phyloP scores from a whole-genome alignment of 495 filamentous ascomycete species.

The Penicillium manginii region DNA sequence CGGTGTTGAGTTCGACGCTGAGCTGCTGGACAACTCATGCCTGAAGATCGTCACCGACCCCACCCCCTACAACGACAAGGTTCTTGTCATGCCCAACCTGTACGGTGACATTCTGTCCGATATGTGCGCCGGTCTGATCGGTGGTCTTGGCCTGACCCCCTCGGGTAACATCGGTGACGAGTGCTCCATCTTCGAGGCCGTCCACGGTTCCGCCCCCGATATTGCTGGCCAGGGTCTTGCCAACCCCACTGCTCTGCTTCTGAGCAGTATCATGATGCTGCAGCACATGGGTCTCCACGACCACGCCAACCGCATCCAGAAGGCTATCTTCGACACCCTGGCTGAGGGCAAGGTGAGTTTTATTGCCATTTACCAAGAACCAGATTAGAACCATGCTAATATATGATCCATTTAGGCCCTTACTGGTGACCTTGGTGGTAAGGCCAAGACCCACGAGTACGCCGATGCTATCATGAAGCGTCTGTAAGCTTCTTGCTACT shows the following conservation, averaged over 20 bases:
- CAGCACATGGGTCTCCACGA: slow-evolving; percentile 93
- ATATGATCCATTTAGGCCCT: slow-evolving; percentile 56
- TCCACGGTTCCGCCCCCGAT: slow-evolving; percentile 96
- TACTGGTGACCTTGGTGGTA: slow-evolving; percentile 94
- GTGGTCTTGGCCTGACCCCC: slow-evolving; percentile 93
- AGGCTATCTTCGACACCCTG: slow-evolving; percentile 89
- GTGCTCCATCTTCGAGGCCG: slow-evolving; percentile 99
- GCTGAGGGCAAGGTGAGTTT: slow-evolving; percentile 83
- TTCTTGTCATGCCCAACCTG: slow-evolving; percentile 98
- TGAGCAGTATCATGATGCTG: slow-evolving; percentile 98
- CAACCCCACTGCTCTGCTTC: slow-evolving; percentile 91
- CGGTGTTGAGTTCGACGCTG: slow-evolving; percentile 89
- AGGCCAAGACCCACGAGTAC: slow-evolving; percentile 90
- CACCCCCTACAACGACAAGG: slow-evolving; percentile 95
- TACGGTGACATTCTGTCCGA: slow-evolving; percentile 99
- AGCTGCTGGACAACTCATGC: slow-evolving; percentile 98
- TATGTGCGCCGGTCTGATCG: slow-evolving; percentile 98
- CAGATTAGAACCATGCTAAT: slow-evolving; percentile 18
- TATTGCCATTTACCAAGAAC: not conserved
- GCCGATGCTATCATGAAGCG: slow-evolving; percentile 86
- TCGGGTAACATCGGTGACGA: slow-evolving; percentile 99
- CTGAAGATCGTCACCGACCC: slow-evolving; percentile 97
- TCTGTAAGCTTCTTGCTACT: slow-evolving; percentile 58
- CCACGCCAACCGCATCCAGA: slow-evolving; percentile 87
- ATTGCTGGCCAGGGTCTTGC: slow-evolving; percentile 95